Evolutionary conservation across 1,139 yeast genomes (phyloP).

Genomic region (Arxiozyma bovina): DNA sequence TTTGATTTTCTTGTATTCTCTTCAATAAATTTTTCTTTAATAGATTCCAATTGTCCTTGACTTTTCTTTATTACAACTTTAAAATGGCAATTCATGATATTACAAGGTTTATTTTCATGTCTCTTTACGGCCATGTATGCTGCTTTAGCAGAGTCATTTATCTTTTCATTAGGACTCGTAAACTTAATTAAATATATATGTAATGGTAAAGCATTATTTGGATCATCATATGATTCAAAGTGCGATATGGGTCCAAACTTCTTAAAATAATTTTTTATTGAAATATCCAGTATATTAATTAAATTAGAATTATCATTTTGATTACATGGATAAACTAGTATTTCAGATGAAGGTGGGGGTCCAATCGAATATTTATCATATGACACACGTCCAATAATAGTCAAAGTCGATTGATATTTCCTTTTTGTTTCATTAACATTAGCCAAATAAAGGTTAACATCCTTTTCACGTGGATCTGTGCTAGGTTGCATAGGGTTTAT

Average conservation of each 20-base stretch:
- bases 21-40: conserved; percentile 21
- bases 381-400: conserved; percentile 46
- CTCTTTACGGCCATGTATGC: conserved; percentile 36
- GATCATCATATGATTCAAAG: conserved; percentile 57
- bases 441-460: not conserved
- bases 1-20: conserved; percentile 14
- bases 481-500: conserved; percentile 18
- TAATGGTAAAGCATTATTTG: conserved; percentile 68
- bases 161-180: conserved; percentile 42
- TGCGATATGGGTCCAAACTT: conserved; percentile 54
- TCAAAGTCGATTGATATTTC: conserved; percentile 29
- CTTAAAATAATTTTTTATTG: conserved; percentile 45
- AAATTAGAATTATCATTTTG: conserved; percentile 23
- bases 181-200: conserved; percentile 63
- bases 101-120: conserved; percentile 28
- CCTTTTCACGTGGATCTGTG: conserved; percentile 36
- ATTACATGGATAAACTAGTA: conserved; percentile 56
- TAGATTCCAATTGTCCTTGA: conserved; percentile 11
- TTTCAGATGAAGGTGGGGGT: conserved; percentile 61
- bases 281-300: conserved; percentile 27
- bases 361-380: conserved; percentile 71
- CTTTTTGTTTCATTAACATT: conserved; percentile 16
- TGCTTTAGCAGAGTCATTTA: conserved; percentile 37
- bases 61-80: conserved; percentile 20
- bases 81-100: conserved; percentile 32